Conservation (phyloP, 2,329 filamentous ascomycete species). For the Aspergillus sp. region DNA sequence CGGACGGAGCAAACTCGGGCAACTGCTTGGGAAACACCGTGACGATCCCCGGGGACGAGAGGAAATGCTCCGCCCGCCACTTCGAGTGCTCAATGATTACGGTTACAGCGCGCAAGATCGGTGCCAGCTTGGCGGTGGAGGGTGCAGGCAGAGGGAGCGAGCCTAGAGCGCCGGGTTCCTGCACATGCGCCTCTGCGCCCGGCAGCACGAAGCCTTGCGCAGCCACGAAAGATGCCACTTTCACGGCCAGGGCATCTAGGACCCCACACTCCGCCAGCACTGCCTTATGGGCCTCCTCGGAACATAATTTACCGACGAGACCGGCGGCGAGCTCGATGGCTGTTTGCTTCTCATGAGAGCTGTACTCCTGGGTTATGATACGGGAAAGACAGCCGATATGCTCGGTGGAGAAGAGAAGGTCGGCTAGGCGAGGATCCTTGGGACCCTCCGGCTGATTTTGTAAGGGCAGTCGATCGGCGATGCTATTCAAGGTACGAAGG, state of each 20-base stretch:
- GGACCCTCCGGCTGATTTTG: constrained; percentile 52
- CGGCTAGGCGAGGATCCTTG: constrained; percentile 56
- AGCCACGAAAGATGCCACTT: constrained; percentile 70
- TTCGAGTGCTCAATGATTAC: constrained; percentile 77
- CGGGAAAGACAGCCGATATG: constrained; percentile 62
- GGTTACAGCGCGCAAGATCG: constrained; percentile 73
- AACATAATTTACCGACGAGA: constrained; percentile 64
- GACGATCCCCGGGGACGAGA: constrained; percentile 67
- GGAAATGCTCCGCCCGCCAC: constrained; percentile 70
- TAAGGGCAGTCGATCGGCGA: constrained; percentile 64
- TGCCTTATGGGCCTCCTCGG: constrained; percentile 67
- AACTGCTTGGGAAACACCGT: constrained; percentile 63
- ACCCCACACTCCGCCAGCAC: constrained; percentile 71
- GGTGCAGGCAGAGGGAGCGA: constrained; percentile 64
- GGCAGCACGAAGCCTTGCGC: constrained; percentile 68
- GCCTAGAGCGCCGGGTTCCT: constrained; percentile 55
- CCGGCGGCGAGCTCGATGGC: constrained; percentile 42
- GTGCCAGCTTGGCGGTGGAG: constrained; percentile 59
- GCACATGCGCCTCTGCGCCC: constrained; percentile 56
- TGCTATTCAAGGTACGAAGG: constrained; percentile 70
- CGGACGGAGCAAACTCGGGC: constrained; percentile 52
- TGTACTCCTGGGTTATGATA: constrained; percentile 63
- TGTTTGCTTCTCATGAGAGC: constrained; percentile 54
- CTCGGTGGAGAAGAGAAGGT: constrained; percentile 63
- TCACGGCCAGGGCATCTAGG: constrained; percentile 73